Percentiles rank a stretch among this genome's conserved stretches.
These are phyloP conservation scores for Cyathus striatus DNA, from an alignment of 768 basidiomycete species.

Conservation along the genomic window DNA sequence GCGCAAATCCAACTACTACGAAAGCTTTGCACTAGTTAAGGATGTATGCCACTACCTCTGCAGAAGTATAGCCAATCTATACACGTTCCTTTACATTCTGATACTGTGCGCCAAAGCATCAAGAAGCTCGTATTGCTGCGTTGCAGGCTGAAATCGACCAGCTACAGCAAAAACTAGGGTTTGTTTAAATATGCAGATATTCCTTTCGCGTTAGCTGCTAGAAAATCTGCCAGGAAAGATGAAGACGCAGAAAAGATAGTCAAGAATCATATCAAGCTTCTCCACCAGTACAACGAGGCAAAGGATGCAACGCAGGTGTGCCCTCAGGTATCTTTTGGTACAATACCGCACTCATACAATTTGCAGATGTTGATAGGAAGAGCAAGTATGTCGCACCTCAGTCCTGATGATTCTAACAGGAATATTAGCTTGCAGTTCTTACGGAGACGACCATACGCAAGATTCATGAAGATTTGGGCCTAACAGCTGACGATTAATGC, in stretches of 20 bases:
- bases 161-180: conserved; percentile 23
- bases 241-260: conserved; percentile 27
- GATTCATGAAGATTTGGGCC: conserved; percentile 67
- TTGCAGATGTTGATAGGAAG: conserved; percentile 73
- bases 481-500: conserved; percentile 52
- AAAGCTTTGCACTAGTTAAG: too few species aligned
- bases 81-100: background rate
- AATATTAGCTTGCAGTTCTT: conserved; percentile 73
- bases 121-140: conserved; percentile 16
- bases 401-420: too few species aligned
- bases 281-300: conserved; percentile 77
- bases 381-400: conserved; percentile 40
- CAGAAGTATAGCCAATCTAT: conserved; percentile 11
- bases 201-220: background rate
- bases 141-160: conserved; percentile 20
- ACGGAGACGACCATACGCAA: conserved; percentile 68
- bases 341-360: background rate
- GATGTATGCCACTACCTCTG: conserved; percentile 23
- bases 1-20: too few species aligned
- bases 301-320: conserved; percentile 78
- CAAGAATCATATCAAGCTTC: conserved; percentile 61
- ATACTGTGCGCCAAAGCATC: conserved; percentile 11
- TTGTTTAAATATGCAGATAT: conserved; percentile 3
- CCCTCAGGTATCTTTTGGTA: background rate
- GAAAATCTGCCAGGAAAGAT: conserved; percentile 11